phyloP scores from a whole-genome alignment of 345 rosid species.

The Anastatica hierochuntica region DNA sequence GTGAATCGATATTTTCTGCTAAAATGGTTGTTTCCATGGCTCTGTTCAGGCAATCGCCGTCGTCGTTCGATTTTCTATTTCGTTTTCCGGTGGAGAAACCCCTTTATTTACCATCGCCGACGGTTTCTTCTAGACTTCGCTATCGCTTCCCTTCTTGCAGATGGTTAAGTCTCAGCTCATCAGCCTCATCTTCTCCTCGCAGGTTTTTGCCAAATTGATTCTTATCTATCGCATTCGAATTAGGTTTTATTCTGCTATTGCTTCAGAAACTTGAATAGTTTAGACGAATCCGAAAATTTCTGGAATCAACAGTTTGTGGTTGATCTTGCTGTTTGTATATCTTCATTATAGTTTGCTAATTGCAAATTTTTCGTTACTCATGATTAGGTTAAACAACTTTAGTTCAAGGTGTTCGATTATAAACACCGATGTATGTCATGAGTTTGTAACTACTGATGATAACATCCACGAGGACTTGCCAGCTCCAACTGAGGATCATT shows the following conservation, averaged over 20 bases:
- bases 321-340: background rate
- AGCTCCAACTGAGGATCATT: slow-evolving; percentile 28
- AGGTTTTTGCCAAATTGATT: too few species aligned
- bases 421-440: slow-evolving; percentile 44
- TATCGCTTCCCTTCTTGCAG: slow-evolving; percentile 51
- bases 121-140: slow-evolving; percentile 39
- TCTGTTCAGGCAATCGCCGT: slow-evolving; percentile 31
- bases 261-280: background rate
- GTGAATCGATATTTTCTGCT: background rate
- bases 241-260: background rate
- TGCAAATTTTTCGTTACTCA: background rate
- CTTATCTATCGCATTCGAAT: too few species aligned
- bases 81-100: slow-evolving; percentile 23
- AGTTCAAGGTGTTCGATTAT: slow-evolving; percentile 49
- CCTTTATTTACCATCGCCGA: slow-evolving; percentile 30
- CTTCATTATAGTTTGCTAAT: background rate
- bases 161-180: slow-evolving; percentile 40
- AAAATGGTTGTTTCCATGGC: slow-evolving; percentile 39
- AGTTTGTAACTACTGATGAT: slow-evolving; percentile 37
- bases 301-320: too few species aligned
- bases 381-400: slow-evolving; percentile 43
- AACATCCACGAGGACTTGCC: slow-evolving; percentile 36
- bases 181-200: slow-evolving; percentile 17
- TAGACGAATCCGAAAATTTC: background rate
- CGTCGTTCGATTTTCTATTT: slow-evolving; percentile 22